Percentiles rank a stretch among this genome's conserved stretches.
Conservation (phyloP, 169 alveolate genomes). For the Eimeria necatrix region DNA sequence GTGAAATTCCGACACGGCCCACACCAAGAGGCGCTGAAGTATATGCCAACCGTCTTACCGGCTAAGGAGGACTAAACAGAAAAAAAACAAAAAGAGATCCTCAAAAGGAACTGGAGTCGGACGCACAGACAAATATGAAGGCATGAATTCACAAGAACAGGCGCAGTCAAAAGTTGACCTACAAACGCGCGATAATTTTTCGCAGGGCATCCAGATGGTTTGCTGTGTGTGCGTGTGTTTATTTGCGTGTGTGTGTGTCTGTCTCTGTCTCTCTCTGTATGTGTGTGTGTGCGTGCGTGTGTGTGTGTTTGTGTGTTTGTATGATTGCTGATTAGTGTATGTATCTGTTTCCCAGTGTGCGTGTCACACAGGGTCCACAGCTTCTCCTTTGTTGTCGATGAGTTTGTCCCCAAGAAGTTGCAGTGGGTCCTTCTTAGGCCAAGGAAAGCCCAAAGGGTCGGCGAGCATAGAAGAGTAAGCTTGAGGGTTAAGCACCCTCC, state of each 20-base stretch:
- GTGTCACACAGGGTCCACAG: neutral
- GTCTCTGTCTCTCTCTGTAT: neutral
- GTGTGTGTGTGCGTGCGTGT: neutral
- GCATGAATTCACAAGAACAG: neutral
- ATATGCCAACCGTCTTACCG: constrained; percentile 84
- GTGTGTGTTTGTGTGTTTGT: neutral
- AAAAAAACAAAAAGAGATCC: neutral
- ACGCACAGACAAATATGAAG: too few species aligned
- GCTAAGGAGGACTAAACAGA: neutral
- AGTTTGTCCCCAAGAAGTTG: constrained; percentile 55
- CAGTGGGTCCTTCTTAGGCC: neutral
- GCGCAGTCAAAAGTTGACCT: neutral
- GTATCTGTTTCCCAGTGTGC: neutral
- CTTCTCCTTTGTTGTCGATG: neutral
- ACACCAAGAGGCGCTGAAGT: constrained; percentile 91
- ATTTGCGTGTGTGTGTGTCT: neutral
- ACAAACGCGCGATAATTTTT: neutral
- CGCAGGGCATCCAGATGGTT: neutral
- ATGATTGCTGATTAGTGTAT: neutral
- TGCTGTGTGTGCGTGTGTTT: neutral
- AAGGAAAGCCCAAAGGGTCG: constrained; percentile 59
- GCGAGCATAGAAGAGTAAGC: constrained; percentile 46
- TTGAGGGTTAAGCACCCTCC: neutral
- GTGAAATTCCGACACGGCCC: constrained; percentile 93
- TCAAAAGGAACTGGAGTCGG: neutral